Evolutionary conservation across 106 monocot genomes (phyloP).

Genomic region (Platanthera guangdongensis): DNA sequence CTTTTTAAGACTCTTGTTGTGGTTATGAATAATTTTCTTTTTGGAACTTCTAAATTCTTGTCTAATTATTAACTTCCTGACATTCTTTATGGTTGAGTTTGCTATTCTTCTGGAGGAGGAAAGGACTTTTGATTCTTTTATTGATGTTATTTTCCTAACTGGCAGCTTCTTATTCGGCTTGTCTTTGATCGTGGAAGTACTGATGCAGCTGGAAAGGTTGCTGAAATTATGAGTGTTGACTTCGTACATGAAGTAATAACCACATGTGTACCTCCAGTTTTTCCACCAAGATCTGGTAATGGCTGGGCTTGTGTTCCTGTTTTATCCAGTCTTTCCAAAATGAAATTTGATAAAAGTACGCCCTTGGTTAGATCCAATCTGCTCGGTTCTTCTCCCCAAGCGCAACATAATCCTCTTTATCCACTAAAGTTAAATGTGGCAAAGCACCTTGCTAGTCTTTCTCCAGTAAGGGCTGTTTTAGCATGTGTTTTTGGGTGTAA

Average conservation of each 20-base stretch:
- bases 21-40: neutral
- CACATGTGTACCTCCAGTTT: slow-evolving; percentile 96
- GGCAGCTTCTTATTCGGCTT: slow-evolving; percentile 77
- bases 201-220: slow-evolving; percentile 93
- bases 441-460: slow-evolving; percentile 76
- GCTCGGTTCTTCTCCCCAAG: slow-evolving; percentile 22
- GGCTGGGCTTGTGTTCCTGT: slow-evolving; percentile 90
- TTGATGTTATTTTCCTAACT: slow-evolving; percentile 3
- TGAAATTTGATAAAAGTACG: slow-evolving; percentile 18
- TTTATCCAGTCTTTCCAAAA: slow-evolving; percentile 35
- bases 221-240: slow-evolving; percentile 88
- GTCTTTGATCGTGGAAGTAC: slow-evolving; percentile 92
- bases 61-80: neutral
- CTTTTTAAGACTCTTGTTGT: neutral
- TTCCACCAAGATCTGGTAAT: slow-evolving; percentile 66
- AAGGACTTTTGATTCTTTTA: neutral
- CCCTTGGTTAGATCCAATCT: slow-evolving; percentile 22
- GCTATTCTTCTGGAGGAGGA: neutral
- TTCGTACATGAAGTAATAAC: slow-evolving; percentile 96
- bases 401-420: slow-evolving; percentile 39
- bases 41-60: neutral
- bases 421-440: slow-evolving; percentile 82
- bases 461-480: slow-evolving; percentile 90
- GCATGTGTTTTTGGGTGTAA: slow-evolving; percentile 90
- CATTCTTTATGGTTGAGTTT: neutral